Conservation (phyloP, 495 filamentous ascomycete genomes). For the Hyaloscypha bicolor region DNA sequence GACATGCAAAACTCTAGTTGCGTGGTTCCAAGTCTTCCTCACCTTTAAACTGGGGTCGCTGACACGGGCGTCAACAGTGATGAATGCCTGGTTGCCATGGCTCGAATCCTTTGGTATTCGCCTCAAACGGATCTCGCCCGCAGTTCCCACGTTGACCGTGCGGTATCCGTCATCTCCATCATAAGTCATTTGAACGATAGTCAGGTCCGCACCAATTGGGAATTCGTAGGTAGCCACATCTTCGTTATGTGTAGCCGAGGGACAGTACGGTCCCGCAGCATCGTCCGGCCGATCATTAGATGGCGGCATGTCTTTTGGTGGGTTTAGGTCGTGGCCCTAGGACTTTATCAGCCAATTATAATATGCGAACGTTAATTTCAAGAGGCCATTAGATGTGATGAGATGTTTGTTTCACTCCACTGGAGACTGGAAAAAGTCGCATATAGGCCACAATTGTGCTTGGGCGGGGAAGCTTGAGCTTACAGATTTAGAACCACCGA, state of each 20-base stretch:
- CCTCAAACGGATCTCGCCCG: constrained; percentile 27
- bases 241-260: constrained; percentile 15
- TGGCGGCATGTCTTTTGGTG: constrained; percentile 2
- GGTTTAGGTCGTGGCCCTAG: background rate
- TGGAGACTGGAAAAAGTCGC: background rate
- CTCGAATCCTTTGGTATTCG: constrained; percentile 18
- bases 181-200: constrained; percentile 21
- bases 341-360: background rate
- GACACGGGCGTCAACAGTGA: constrained; percentile 27
- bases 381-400: background rate
- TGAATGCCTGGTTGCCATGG: constrained; percentile 17
- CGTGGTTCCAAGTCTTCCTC: constrained; percentile 19
- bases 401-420: background rate
- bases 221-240: constrained; percentile 20
- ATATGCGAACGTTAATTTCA: background rate
- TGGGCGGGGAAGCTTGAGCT: background rate
- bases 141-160: constrained; percentile 7
- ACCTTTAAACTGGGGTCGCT: constrained; percentile 21
- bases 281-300: constrained; percentile 15
- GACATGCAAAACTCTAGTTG: constrained; percentile 21
- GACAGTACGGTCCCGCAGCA: constrained; percentile 20
- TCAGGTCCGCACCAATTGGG: constrained; percentile 11
- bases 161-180: constrained; percentile 3
- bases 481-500: constrained; percentile 3
- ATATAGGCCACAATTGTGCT: background rate